phyloP scores from a whole-genome alignment of 257 asterid genomes.

The Solanum medicagineum region DNA sequence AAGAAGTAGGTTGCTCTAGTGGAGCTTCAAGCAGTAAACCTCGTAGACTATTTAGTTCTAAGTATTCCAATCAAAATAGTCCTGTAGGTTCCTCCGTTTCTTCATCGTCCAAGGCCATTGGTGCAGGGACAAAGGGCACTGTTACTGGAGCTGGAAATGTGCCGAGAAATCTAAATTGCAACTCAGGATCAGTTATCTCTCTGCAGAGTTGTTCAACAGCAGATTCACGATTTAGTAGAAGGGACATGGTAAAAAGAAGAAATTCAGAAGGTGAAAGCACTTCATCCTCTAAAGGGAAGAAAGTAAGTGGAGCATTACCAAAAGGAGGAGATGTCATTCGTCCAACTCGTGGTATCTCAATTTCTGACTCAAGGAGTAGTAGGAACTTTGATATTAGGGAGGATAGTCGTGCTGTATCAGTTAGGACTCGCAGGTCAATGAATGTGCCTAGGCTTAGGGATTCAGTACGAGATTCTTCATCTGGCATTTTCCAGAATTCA shows the following conservation, averaged over 20 bases:
- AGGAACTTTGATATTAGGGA: constrained; percentile 17
- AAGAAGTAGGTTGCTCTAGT: constrained; percentile 25
- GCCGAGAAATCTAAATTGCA: constrained; percentile 32
- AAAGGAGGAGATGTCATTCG: constrained; percentile 5
- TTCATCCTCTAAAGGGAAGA: constrained; percentile 28
- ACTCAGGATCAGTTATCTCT: constrained; percentile 27
- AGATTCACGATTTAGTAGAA: constrained; percentile 21
- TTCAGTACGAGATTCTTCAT: constrained; percentile 18
- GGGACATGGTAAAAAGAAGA: constrained; percentile 21
- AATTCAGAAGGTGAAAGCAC: constrained; percentile 45
- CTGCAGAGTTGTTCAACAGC: constrained; percentile 8
- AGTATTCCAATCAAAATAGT: not conserved
- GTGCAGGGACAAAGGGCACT: constrained; percentile 10
- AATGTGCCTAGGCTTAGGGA: constrained; percentile 20
- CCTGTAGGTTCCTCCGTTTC: not conserved
- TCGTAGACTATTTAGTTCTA: not conserved
- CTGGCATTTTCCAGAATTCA: constrained; percentile 11
- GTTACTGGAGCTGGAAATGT: constrained; percentile 19
- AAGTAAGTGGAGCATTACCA: constrained; percentile 1
- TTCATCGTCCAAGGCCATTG: constrained; percentile 11
- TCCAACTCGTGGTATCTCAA: constrained; percentile 30
- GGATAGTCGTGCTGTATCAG: constrained; percentile 21
- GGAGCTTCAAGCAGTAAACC: constrained; percentile 14
- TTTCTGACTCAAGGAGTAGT: constrained; percentile 23
- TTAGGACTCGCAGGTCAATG: constrained; percentile 31